Evolutionary conservation across 202 grass and related monocot genomes (phyloP), one percentile per base, ranked within the genome.

Genomic region (Setaria italica): DNA sequence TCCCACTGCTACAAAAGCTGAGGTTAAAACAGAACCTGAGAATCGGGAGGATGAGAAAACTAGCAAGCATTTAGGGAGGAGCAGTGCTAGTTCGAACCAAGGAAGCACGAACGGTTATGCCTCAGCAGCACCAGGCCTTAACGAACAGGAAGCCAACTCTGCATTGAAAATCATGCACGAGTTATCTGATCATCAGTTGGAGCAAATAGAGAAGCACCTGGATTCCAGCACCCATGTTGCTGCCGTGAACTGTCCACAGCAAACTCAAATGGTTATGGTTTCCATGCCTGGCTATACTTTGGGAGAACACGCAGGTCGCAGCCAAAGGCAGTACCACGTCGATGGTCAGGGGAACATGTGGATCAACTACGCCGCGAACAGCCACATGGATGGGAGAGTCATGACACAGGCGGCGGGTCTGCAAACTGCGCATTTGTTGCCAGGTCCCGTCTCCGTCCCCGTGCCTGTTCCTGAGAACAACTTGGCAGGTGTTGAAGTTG

Each of bases 391-490:
- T 12, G 21, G 25, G 11, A 25, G 32, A 32, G 72, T 25, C 21
- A 67, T 64, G 58, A 79, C 57, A 66, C 56, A 34, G 48, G 42
- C 45, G 39, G 4, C 21, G 82, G 48, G 78, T 80, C 46, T 42
- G 13, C 45, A 72, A 41, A 84, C 16, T 3, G 13, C 75, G 82
- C 78, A 74, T 25, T 92, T 88, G 78, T 84, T 90, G 72, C 90
- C 92, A 15, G 89, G 86, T 83, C 74, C 90, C 77, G 65, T 84
- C 32, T 51, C n/a, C n/a, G n/a, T n/a, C n/a, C n/a, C 62, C 63
- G n/a, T 82, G 63, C 50, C 72, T 75, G n/a, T 87, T 76, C 62
- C 77, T 70, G 72, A 81, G 32, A 84, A 69, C 42, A 57, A 87
- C 54, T 35, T 68, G 43, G 67, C 76, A 21, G 30, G 13, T 9